A percentile compares a stretch with the other conserved stretches of the same genome.
phyloP scores from a whole-genome alignment of 805 yeast genomes.

The Sugiyamaella floridensis region DNA sequence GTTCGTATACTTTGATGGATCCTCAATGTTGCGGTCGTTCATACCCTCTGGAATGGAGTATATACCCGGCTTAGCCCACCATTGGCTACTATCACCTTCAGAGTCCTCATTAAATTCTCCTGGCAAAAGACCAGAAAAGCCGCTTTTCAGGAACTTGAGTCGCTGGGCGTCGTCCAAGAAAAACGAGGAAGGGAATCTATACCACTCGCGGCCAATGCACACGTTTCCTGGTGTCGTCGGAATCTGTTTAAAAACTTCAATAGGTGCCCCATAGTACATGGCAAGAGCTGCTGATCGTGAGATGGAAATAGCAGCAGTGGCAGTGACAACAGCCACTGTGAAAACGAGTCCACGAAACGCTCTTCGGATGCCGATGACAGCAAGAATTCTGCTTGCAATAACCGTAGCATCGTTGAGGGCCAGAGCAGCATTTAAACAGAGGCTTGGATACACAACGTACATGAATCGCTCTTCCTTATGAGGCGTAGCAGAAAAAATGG shows the following conservation, averaged over 20 bases:
- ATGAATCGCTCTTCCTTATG: constrained; percentile 91
- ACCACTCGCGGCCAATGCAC: constrained; percentile 95
- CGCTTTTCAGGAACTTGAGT: constrained; percentile 61
- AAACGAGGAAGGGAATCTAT: constrained; percentile 82
- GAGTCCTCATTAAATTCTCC: constrained; percentile 64
- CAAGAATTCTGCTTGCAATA: not conserved
- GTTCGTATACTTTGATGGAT: constrained; percentile 46
- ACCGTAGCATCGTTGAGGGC: constrained; percentile 26
- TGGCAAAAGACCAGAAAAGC: constrained; percentile 82
- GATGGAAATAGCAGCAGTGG: constrained; percentile 30
- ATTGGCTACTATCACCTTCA: constrained; percentile 22
- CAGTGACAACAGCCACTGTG: constrained; percentile 7
- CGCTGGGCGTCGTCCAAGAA: constrained; percentile 62
- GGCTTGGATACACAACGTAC: constrained; percentile 73
- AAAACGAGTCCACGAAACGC: constrained; percentile 4
- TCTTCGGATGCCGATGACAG: constrained; percentile 3
- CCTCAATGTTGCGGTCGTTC: constrained; percentile 70
- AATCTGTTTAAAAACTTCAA: constrained; percentile 46
- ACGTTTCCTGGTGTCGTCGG: constrained; percentile 41
- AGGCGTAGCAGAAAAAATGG: constrained; percentile 64
- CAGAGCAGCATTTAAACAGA: constrained; percentile 57
- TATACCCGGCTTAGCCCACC: constrained; percentile 26
- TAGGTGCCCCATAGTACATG: constrained; percentile 67
- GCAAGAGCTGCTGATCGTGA: constrained; percentile 56
- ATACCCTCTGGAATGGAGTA: constrained; percentile 51